Base-by-base conservation (phyloP, 768 basidiomycete species). In the Boletus sp. region DNA sequence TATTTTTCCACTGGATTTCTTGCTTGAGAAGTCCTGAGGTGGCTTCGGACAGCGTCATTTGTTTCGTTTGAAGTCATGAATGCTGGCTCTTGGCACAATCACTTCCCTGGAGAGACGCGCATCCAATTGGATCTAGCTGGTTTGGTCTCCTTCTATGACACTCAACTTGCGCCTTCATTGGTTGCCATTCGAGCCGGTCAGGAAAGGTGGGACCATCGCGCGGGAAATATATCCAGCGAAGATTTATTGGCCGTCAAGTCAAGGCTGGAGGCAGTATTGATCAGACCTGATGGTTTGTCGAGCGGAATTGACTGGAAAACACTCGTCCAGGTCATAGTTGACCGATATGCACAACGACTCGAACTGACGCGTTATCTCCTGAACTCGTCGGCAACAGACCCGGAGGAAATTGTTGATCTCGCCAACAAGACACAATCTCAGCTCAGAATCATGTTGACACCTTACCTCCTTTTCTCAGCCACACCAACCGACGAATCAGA, bases 101-200 rank as follows among this genome's bases (percentile, higher is more conserved):
- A 29, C 27, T 69, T 65, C 53, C 74, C 74, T 1, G 74, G 73
- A 13, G 72, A 75, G 29, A 68, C 64, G 0, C 71, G 74, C 3
- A 41, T 76, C 27, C 55, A 61, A 19, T 48, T 76, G 25, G 71
- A 76, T 44, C 62, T 72, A 13, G 34, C 72, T 7, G 58, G 67
- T 14, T 40, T 76, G 17, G 54, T 74, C 10, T 74, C 75, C 4
- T 71, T 76, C 59, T 75, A 76, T 27, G 72, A 76, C 47, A 63
- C 64, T 5, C 32, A 58, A 34, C 65, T 72, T 2, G 63, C 32
- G 1, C 71, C 71, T 8, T 74, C 72, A 3, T 59, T 75, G 17
- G 51, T 73, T 15, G 9, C 33, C 5, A 34, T 55, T 23, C 66
- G 74, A 32, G 58, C 55, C 1, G 61, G 59, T 1, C 53, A 56